Base-by-base conservation (phyloP, 192 early-diverging fungal species). In the Obelidium mucronatum region DNA sequence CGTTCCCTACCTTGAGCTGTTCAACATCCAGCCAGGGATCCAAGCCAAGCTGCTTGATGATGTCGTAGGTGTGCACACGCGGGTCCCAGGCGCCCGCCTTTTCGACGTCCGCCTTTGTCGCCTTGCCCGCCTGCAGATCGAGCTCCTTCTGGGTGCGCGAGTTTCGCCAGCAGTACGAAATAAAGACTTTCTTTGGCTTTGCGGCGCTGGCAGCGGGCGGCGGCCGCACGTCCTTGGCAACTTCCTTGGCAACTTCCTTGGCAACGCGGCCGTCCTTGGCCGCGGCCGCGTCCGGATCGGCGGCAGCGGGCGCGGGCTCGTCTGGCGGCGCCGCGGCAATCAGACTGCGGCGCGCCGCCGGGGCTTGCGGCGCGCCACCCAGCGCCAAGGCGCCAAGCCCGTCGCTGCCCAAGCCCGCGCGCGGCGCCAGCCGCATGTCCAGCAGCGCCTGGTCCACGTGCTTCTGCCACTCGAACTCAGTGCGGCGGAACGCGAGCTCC, bases 11-110 rank as follows among this genome's bases (percentile, higher is more conserved):
- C 4, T 59, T 51, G 4, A 73, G 30, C 34, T 60, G 70, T 8
- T 73, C 70, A 11, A 73, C 70, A 73, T 73, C 70, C 4, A 73
- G 37, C 70, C 70, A 73, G 6, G 70, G 55, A 4, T 31, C 35
- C 17, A 33, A 73, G 24, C 70, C 70, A 73, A 33, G 33, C 3
- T 28, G 22, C 40, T 60, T 24, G 39, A 73, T 56, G 36, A 73
- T 22, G 5, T 73, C 31, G 30, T 36, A 36, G 5, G 70, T 35
- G 35, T 34, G 55, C 11, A 31, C 55, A 6, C 70, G 3, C 35
- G 70, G 70, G 60, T 73, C 70, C 55, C 53, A 73, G 19, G 54
- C 60, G 70, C 70, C 70, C 11, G 35, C 51, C 11, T 60, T 22
- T 13, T 26, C 53, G 33, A 73, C 24, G 13, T 73, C 70, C 35